Conservation (phyloP, 2,329 filamentous ascomycete genomes). For the Tolypocladium album region DNA sequence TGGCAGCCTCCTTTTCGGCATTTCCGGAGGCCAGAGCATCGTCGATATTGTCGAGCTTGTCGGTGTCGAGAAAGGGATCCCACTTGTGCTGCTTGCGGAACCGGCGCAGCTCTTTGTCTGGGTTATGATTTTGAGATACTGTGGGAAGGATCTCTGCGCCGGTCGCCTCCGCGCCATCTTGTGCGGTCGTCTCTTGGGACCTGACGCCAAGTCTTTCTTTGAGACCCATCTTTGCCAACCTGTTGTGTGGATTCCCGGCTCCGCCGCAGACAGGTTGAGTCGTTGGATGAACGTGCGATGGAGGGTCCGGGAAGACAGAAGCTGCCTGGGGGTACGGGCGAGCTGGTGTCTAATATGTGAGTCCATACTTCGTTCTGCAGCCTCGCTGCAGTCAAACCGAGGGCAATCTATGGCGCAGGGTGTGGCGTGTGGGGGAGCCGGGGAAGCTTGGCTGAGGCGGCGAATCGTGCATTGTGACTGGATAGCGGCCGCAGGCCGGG, state of each 20-base stretch:
- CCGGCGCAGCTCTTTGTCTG: slow-evolving; percentile 20
- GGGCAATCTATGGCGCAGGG: background rate
- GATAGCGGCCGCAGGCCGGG: background rate
- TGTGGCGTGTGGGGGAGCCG: background rate
- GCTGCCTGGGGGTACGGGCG: background rate
- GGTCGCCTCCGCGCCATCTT: background rate
- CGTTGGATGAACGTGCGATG: background rate
- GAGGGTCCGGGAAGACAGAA: background rate
- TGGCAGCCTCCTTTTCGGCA: slow-evolving; percentile 29
- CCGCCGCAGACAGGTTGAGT: background rate
- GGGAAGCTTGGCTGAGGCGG: background rate
- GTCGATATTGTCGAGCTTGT: slow-evolving; percentile 40
- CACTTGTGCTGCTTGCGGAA: slow-evolving; percentile 41
- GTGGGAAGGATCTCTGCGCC: background rate
- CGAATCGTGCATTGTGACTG: background rate
- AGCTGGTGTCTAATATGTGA: background rate
- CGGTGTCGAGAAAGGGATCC: slow-evolving; percentile 45
- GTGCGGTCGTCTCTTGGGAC: background rate
- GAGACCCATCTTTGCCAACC: background rate
- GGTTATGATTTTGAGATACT: slow-evolving; percentile 1
- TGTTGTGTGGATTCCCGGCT: background rate
- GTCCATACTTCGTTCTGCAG: background rate
- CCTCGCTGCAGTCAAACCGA: background rate
- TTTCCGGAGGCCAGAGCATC: slow-evolving; percentile 32
- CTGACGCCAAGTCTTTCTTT: background rate